Evolutionary conservation across 148 eudicot species (phyloP).

Genomic region (Rhododendron molle): DNA sequence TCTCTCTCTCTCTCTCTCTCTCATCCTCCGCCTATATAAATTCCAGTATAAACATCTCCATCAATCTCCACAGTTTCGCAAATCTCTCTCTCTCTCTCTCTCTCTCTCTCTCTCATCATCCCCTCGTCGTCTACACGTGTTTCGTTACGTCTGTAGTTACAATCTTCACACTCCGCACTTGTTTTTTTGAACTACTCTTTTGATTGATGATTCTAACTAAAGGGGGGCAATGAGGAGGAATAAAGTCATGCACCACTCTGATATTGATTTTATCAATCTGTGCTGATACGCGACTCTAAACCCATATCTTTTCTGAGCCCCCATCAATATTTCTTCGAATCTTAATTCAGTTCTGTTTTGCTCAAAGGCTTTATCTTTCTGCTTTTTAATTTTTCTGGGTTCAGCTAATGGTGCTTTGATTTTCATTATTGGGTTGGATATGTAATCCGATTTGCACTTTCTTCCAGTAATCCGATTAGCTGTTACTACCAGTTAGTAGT

Average conservation of each 20-base stretch:
- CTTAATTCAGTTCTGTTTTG: background rate
- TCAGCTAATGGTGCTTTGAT: background rate
- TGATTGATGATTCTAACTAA: background rate
- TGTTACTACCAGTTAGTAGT: too few species aligned
- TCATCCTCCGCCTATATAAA: background rate
- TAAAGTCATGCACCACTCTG: slow-evolving; percentile 11
- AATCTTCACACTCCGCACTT: background rate
- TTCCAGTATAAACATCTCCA: background rate
- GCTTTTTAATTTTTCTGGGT: background rate
- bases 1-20: background rate
- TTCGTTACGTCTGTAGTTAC: background rate
- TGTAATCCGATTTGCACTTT: too few species aligned
- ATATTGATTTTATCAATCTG: slow-evolving; percentile 2
- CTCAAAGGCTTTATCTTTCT: too few species aligned
- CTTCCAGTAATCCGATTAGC: too few species aligned
- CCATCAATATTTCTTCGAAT: background rate
- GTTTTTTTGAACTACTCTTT: background rate
- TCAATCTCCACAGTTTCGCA: background rate
- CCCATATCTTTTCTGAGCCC: slow-evolving; percentile 9
- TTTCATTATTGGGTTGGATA: background rate
- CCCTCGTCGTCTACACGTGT: background rate
- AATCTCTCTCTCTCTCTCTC: too few species aligned
- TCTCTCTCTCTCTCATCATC: too few species aligned
- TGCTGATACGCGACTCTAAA: background rate
- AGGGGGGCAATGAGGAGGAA: background rate